Base-by-base conservation (phyloP, 2,329 filamentous ascomycete species). In the Fusarium sp. region DNA sequence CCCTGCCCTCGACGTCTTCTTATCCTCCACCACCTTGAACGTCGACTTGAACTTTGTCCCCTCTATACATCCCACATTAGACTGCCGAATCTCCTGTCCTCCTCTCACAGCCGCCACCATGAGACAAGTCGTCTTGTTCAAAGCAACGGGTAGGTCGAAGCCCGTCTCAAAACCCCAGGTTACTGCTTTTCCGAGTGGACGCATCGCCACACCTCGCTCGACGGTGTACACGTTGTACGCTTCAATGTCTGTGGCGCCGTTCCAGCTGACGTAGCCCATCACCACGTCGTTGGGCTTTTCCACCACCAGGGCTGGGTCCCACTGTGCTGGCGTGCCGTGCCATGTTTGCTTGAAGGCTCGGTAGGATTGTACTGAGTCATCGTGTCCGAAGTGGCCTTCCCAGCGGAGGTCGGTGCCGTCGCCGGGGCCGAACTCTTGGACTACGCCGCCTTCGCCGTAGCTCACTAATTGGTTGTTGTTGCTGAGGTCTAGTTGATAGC, bases 241-340 rank as follows among this genome's bases (percentile, higher is more conserved):
- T 1, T 78, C 71, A 2, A 80, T 71, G 4, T 79, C 78, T 0
- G 78, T 80, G 4, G 76, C 78, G 0, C 78, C 78, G 39, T 80
- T 80, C 78, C 78, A 80, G 58, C 73, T 77, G 2, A 80, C 73
- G 20, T 73, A 79, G 5, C 72, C 76, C 1, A 64, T 43, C 0
- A 73, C 35, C 0, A 37, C 35, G 0, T 64, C 60, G 1, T 23
- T n/a, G 1, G 20, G 48, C 37, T 67, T 71, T 14, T 79, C 76
- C 0, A 77, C 14, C 0, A 72, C 73, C 1, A 79, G 61, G 0
- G 71, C 56, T 0, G 77, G 77, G 0, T 45, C 30, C 77, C 77
- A 79, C 3, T 45, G 16, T 11, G n/a, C 50, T 0, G 78, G 78
- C 0, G 74, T 80, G 1, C 67, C 79, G 3, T 66, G 66, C 79